Evolutionary conservation across 2,329 filamentous ascomycete genomes (phyloP).

Genomic region (Camptophora hylomeconis): DNA sequence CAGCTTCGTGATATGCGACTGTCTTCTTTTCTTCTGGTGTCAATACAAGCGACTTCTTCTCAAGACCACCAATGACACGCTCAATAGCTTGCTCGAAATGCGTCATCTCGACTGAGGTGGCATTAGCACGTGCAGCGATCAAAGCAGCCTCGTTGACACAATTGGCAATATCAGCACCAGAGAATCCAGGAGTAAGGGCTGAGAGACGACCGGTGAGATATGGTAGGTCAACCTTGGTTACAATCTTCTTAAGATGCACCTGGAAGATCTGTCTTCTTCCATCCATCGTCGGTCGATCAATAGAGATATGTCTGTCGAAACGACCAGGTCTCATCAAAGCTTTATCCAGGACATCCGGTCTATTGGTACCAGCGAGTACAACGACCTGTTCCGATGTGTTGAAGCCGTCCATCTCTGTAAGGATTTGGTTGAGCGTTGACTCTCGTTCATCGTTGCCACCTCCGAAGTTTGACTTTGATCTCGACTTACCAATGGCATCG

Average conservation of each 20-base stretch:
- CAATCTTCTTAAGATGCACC: conserved; percentile 88
- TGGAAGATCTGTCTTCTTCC: conserved; percentile 91
- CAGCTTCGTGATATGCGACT: conserved; percentile 95
- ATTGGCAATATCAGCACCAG: conserved; percentile 95
- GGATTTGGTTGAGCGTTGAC: conserved; percentile 90
- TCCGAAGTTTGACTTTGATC: conserved; percentile 68
- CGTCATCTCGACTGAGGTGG: conserved; percentile 66
- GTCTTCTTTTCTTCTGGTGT: conserved; percentile 88
- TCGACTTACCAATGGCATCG: conserved; percentile 87
- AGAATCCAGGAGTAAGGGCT: conserved; percentile 89
- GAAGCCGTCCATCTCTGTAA: conserved; percentile 99
- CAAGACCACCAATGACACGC: conserved; percentile 86
- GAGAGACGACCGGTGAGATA: conserved; percentile 78
- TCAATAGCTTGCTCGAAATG: conserved; percentile 98
- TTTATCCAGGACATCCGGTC: conserved; percentile 87
- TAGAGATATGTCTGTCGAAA: conserved; percentile 91
- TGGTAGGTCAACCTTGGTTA: conserved; percentile 80
- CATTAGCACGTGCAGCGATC: conserved; percentile 75
- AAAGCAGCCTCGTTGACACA: conserved; percentile 95
- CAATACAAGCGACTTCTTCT: conserved; percentile 93
- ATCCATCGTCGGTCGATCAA: conserved; percentile 93
- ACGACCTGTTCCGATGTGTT: conserved; percentile 95
- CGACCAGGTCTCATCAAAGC: conserved; percentile 92
- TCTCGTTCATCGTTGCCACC: conserved; percentile 96
- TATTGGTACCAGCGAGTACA: conserved; percentile 90